phyloP scores from a whole-genome alignment of 192 early-diverging fungal genomes.

The Chytriomyces sp. region DNA sequence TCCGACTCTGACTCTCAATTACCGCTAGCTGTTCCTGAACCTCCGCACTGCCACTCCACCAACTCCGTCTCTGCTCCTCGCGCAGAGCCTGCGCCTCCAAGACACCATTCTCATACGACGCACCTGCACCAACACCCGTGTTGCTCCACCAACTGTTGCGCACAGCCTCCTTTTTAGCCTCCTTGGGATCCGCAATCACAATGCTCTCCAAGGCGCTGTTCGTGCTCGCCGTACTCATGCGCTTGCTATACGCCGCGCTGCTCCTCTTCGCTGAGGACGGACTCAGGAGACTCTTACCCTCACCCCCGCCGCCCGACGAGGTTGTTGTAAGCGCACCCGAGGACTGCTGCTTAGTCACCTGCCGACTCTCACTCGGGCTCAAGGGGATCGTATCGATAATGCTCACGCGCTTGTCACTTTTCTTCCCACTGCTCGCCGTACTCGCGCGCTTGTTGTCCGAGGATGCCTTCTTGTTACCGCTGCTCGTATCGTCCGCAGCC shows the following conservation, averaged over 20 bases:
- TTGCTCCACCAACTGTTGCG: constrained; percentile 13
- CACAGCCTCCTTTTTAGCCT: constrained; percentile 14
- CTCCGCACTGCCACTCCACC: background rate
- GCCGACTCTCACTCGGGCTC: background rate
- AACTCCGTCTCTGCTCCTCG: background rate
- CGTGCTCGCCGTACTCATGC: constrained; percentile 4
- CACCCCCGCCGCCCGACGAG: too few relatives aligned
- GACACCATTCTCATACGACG: background rate
- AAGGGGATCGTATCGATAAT: background rate
- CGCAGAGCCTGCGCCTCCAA: background rate
- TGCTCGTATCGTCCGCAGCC: background rate
- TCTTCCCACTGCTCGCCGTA: background rate
- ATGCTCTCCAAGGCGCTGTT: background rate
- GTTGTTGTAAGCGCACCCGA: background rate
- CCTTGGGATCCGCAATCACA: background rate
- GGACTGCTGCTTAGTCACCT: background rate
- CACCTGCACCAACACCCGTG: background rate
- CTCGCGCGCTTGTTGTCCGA: background rate
- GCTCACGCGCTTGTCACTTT: background rate
- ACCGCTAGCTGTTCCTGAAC: background rate
- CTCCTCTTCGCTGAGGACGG: background rate
- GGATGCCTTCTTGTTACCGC: background rate
- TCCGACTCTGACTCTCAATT: background rate
- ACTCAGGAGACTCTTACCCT: too few relatives aligned
- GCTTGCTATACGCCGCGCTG: background rate